Evolutionary conservation across 768 basidiomycete species (phyloP).

Genomic region (Boletus fagicola): DNA sequence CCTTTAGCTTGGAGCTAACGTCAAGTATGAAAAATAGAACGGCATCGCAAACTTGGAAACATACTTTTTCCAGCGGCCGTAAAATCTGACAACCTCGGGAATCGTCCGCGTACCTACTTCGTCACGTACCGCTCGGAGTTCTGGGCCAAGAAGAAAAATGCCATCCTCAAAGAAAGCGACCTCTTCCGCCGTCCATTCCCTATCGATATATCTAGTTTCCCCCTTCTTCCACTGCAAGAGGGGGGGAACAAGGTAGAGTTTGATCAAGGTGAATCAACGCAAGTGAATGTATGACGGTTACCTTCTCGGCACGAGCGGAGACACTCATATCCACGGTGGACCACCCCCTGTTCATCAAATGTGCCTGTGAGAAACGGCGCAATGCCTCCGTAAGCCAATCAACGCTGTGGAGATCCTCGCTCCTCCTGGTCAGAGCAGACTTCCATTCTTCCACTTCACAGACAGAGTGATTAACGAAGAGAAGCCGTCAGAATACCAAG

Average conservation of each 20-base stretch:
- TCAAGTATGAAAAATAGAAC: slow-evolving; percentile 9
- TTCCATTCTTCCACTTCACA: slow-evolving; percentile 66
- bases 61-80: slow-evolving; percentile 85
- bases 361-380: slow-evolving; percentile 68
- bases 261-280: slow-evolving; percentile 10
- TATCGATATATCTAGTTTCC: slow-evolving; percentile 65
- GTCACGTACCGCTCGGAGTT: slow-evolving; percentile 74
- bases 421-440: slow-evolving; percentile 50
- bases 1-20: slow-evolving; percentile 60
- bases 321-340: slow-evolving; percentile 64
- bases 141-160: slow-evolving; percentile 69
- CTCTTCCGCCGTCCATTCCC: slow-evolving; percentile 69
- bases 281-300: slow-evolving; percentile 30
- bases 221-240: slow-evolving; percentile 65
- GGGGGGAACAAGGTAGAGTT: slow-evolving; percentile 4
- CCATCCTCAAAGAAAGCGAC: slow-evolving; percentile 73
- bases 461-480: slow-evolving; percentile 3
- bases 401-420: slow-evolving; percentile 55
- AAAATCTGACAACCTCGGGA: slow-evolving; percentile 79
- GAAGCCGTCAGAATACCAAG: background rate
- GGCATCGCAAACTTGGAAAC: slow-evolving; percentile 10
- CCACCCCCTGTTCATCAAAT: slow-evolving; percentile 53
- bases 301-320: slow-evolving; percentile 61
- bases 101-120: slow-evolving; percentile 69
- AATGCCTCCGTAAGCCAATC: slow-evolving; percentile 82